A percentile compares a stretch with the other conserved stretches of the same genome.
Conservation (phyloP, 331 rosid species). For the Pyracantha coccinea region DNA sequence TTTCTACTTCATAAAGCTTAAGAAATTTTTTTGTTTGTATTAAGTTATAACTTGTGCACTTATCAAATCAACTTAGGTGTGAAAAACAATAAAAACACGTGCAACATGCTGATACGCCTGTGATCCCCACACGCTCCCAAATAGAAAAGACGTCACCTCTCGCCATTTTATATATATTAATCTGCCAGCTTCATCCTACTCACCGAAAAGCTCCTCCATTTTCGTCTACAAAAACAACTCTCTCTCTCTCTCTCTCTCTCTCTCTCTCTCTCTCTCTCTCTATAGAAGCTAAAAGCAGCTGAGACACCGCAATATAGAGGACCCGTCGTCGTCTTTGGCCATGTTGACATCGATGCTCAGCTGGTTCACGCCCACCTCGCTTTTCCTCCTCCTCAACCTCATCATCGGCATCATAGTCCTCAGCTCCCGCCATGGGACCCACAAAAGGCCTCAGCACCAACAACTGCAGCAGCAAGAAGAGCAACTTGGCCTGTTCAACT, state of each 20-base stretch:
- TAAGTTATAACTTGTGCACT: background rate
- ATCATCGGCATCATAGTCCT: conserved; percentile 50
- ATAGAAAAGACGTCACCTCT: background rate
- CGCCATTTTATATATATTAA: background rate
- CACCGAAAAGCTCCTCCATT: background rate
- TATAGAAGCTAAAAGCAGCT: background rate
- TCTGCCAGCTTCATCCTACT: background rate
- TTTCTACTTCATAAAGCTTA: background rate
- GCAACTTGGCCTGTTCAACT: background rate
- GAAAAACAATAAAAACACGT: background rate
- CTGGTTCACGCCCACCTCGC: conserved; percentile 60
- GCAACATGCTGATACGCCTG: background rate
- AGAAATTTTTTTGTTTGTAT: background rate
- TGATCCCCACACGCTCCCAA: background rate
- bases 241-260: background rate
- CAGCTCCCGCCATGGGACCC: conserved; percentile 28
- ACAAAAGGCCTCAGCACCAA: background rate
- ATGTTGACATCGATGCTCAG: conserved; percentile 18
- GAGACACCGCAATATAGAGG: background rate
- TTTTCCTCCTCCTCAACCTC: conserved; percentile 68
- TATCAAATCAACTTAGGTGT: too few relatives aligned
- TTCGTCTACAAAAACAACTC: background rate
- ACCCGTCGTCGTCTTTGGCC: background rate
- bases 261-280: background rate
- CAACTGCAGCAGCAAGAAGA: background rate